Percentiles rank a stretch among this genome's conserved stretches.
Evolutionary conservation across 1,284 basidiomycete genomes (phyloP).

Genomic region (Microbotryum violaceum): DNA sequence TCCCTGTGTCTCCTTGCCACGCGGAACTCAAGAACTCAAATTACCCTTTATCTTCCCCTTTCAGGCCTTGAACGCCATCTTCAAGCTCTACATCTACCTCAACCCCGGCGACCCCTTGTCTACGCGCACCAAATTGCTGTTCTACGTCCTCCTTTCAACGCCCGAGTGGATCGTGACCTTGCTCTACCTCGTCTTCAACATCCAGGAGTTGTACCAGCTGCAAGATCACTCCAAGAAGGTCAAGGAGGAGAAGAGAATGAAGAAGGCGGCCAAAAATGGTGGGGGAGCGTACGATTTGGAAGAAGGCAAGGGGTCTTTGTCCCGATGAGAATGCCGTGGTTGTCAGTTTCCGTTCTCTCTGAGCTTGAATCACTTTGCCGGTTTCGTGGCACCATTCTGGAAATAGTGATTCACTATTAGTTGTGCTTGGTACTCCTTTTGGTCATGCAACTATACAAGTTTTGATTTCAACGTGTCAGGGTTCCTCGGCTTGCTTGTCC

Average conservation of each 20-base stretch:
- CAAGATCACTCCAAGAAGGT: conserved; percentile 6
- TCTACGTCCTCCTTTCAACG: conserved; percentile 14
- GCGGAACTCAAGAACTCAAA: neutral
- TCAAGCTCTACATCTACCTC: conserved; percentile 11
- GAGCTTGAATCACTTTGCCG: no score
- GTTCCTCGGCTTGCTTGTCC: conserved; percentile 9
- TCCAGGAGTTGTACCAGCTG: conserved; percentile 10
- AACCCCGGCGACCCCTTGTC: conserved; percentile 1
- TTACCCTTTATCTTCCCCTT: neutral
- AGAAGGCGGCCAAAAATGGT: neutral
- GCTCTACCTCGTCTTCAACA: conserved; percentile 3
- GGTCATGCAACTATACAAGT: neutral
- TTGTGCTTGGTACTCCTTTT: no score
- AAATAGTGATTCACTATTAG: no score
- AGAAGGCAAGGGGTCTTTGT: no score
- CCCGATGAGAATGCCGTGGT: no score
- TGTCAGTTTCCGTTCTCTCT: no score
- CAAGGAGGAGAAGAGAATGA: conserved; percentile 8
- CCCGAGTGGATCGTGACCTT: conserved; percentile 11
- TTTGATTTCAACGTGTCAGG: neutral
- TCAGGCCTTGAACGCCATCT: conserved; percentile 8
- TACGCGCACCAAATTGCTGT: conserved; percentile 11
- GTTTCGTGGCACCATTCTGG: no score
- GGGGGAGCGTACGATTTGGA: no score
- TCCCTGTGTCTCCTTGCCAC: neutral